A percentile compares a stretch with the other conserved stretches of the same genome.
phyloP scores from a whole-genome alignment of 805 yeast genomes.

The Candida tallmaniae region DNA sequence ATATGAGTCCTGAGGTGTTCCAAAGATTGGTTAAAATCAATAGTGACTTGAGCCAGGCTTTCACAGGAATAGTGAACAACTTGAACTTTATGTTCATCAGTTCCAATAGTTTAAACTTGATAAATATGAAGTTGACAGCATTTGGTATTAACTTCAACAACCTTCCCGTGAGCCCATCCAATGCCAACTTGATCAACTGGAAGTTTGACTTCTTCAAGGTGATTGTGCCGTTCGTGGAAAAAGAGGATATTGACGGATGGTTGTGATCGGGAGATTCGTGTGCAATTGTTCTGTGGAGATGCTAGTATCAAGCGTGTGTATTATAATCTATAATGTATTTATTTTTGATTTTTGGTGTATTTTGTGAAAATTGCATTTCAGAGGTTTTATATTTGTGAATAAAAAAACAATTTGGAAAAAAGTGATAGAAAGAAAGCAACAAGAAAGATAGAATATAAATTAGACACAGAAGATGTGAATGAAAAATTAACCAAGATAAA shows the following conservation, averaged over 20 bases:
- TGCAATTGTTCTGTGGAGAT: background rate
- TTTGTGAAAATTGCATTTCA: too few relatives aligned
- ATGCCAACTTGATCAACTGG: conserved; percentile 12
- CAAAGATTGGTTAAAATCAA: conserved; percentile 30
- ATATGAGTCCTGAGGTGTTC: conserved; percentile 21
- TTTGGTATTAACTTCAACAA: conserved; percentile 24
- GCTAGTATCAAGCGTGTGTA: too few relatives aligned
- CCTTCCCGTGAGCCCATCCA: conserved; percentile 3
- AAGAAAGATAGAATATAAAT: too few relatives aligned
- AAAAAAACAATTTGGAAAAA: too few relatives aligned
- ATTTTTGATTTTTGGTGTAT: too few relatives aligned
- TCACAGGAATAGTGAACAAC: conserved; percentile 19
- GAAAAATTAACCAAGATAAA: too few relatives aligned
- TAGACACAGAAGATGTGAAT: too few relatives aligned
- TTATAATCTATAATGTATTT: too few relatives aligned
- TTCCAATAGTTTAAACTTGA: conserved; percentile 14
- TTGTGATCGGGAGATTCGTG: conserved; percentile 4
- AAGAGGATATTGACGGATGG: conserved; percentile 37
- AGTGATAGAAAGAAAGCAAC: too few relatives aligned
- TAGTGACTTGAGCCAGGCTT: conserved; percentile 32
- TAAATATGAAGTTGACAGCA: conserved; percentile 20
- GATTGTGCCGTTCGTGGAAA: conserved; percentile 21
- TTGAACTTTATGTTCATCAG: conserved; percentile 19
- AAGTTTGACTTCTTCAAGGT: conserved; percentile 9
- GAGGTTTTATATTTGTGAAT: too few relatives aligned